Evolutionary conservation across 306 rosid genomes (phyloP).

Genomic region (Fragaria nilgerrensis): DNA sequence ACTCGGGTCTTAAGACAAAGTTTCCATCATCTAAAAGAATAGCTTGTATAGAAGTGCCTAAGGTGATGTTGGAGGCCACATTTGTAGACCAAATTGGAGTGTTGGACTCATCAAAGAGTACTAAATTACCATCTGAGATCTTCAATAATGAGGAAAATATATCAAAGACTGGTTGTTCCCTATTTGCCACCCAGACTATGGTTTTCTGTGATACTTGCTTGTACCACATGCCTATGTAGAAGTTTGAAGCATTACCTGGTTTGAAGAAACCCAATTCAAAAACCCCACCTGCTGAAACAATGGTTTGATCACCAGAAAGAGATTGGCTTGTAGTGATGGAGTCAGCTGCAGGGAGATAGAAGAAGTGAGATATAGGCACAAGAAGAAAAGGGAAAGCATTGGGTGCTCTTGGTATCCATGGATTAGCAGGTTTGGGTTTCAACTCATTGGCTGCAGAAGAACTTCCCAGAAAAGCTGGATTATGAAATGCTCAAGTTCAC

Average conservation of each 20-base stretch:
- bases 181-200: too few species aligned
- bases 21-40: too few species aligned
- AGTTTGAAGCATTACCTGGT: slow-evolving; percentile 25
- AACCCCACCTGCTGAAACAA: slow-evolving; percentile 18
- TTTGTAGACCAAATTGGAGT: too few species aligned
- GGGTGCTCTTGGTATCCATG: neutral
- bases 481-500: neutral
- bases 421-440: too few species aligned
- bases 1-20: too few species aligned
- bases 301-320: slow-evolving; percentile 28
- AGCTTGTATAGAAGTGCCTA: too few species aligned
- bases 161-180: too few species aligned
- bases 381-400: neutral
- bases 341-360: slow-evolving; percentile 23
- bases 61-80: too few species aligned
- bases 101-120: too few species aligned
- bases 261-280: slow-evolving; percentile 38
- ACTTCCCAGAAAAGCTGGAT: neutral
- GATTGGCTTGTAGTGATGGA: slow-evolving; percentile 23
- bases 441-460: neutral
- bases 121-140: too few species aligned
- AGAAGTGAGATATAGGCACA: neutral
- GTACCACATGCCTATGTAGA: slow-evolving; percentile 43
- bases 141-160: too few species aligned
- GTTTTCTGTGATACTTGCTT: neutral